Conservation (phyloP, 805 yeast genomes). For the Saccharomycopsis fibuligera region DNA sequence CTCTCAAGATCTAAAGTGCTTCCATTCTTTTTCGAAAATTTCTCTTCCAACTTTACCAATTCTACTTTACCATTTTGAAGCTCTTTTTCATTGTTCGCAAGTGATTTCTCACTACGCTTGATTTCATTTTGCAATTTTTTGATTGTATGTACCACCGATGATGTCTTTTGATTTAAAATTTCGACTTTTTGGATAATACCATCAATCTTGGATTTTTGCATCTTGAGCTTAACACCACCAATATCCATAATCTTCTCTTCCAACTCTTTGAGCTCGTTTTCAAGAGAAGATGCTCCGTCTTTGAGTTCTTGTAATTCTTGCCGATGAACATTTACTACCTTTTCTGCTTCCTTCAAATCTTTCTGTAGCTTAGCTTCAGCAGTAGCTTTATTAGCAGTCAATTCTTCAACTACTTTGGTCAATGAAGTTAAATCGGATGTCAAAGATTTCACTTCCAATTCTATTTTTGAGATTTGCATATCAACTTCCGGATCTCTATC, state of each 20-base stretch:
- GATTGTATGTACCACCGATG: conserved; percentile 48
- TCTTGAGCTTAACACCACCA: conserved; percentile 80
- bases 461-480: conserved; percentile 47
- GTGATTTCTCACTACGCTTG: conserved; percentile 44
- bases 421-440: conserved; percentile 46
- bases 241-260: conserved; percentile 80
- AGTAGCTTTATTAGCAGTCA: conserved; percentile 22
- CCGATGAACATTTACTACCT: conserved; percentile 31
- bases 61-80: conserved; percentile 31
- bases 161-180: conserved; percentile 47
- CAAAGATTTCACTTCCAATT: conserved; percentile 59
- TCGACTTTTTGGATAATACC: conserved; percentile 64
- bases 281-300: conserved; percentile 49
- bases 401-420: conserved; percentile 36
- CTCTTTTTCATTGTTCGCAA: conserved; percentile 44
- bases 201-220: conserved; percentile 78
- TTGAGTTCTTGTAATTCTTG: conserved; percentile 40
- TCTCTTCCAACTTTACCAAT: conserved; percentile 29
- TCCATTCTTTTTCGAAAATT: conserved; percentile 25
- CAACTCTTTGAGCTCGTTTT: conserved; percentile 47
- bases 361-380: conserved; percentile 25
- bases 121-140: conserved; percentile 61
- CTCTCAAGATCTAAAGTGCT: conserved; percentile 30
- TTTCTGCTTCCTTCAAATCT: conserved; percentile 33
- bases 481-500: conserved; percentile 70